phyloP scores from a whole-genome alignment of 2,329 filamentous ascomycete species.

The Pseudogymnoascus verrucosus region DNA sequence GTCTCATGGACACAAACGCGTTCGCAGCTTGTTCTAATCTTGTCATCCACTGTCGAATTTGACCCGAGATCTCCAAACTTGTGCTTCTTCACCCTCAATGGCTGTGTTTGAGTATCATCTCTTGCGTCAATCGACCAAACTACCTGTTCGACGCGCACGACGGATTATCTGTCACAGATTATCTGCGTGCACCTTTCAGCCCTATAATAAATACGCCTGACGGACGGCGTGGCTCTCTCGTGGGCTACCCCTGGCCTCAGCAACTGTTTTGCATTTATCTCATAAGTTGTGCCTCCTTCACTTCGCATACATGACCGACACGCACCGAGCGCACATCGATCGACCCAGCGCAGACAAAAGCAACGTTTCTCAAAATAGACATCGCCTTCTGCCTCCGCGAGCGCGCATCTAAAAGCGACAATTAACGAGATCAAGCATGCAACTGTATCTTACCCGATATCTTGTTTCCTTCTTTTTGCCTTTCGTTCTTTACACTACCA shows the following conservation, averaged over 20 bases:
- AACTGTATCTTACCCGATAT: constrained; percentile 5
- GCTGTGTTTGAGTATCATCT: neutral
- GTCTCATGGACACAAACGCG: constrained; percentile 21
- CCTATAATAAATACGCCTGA: constrained; percentile 20
- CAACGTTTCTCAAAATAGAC: neutral
- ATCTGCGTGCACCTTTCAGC: neutral
- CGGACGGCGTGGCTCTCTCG: constrained; percentile 19
- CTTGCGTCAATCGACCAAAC: constrained; percentile 6
- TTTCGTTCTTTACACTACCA: neutral
- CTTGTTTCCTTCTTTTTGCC: neutral
- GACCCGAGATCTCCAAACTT: neutral
- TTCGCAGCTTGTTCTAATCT: constrained; percentile 20
- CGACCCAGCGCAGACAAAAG: neutral
- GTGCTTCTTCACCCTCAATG: neutral
- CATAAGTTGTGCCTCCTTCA: neutral
- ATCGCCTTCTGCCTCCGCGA: neutral
- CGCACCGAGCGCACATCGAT: neutral
- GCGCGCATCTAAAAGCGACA: neutral
- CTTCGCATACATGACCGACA: neutral
- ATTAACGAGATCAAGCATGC: neutral
- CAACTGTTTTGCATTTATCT: constrained; percentile 2
- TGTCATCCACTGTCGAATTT: neutral
- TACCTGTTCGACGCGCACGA: constrained; percentile 6
- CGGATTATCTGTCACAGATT: constrained; percentile 4
- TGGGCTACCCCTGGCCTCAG: constrained; percentile 21